These are phyloP conservation scores for Byssochlamys sp. DNA, from an alignment of 2,329 filamentous ascomycete genomes.

Conservation along the genomic window DNA sequence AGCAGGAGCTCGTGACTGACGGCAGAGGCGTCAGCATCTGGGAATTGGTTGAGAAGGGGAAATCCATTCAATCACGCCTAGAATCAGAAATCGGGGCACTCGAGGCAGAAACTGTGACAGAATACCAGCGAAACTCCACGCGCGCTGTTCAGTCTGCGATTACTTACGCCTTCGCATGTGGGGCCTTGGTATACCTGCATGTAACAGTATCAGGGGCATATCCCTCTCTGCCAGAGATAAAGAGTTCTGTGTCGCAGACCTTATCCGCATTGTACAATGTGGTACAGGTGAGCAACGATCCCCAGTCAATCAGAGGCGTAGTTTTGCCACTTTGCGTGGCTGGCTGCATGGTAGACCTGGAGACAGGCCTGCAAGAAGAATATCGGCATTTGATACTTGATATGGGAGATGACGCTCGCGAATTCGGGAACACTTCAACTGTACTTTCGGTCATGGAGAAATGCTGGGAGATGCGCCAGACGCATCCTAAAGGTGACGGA, in stretches of 20 bases:
- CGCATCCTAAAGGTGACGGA: neutral
- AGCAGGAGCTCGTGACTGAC: neutral
- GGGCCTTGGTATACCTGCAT: conserved; percentile 3
- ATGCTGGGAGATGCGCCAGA: conserved; percentile 3
- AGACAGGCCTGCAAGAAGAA: conserved; percentile 2
- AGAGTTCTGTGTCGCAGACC: neutral
- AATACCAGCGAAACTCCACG: neutral
- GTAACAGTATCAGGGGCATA: conserved; percentile 2
- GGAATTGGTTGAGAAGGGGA: neutral
- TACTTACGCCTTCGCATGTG: conserved; percentile 4
- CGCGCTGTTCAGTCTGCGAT: neutral
- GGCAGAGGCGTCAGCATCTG: neutral
- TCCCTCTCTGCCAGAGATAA: conserved; percentile 1
- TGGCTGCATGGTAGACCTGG: conserved; percentile 7
- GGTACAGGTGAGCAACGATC: neutral
- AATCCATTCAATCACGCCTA: neutral
- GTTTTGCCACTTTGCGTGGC: conserved; percentile 10
- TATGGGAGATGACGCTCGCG: conserved; percentile 9
- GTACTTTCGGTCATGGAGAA: conserved; percentile 2
- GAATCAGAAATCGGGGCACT: neutral
- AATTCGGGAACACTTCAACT: conserved; percentile 6
- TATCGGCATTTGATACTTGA: conserved; percentile 6
- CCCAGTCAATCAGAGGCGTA: conserved; percentile 5
- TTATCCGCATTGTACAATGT: neutral
- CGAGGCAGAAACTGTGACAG: neutral